phyloP scores from a whole-genome alignment of 2,329 filamentous ascomycete species.

The Diaporthe longicolla region DNA sequence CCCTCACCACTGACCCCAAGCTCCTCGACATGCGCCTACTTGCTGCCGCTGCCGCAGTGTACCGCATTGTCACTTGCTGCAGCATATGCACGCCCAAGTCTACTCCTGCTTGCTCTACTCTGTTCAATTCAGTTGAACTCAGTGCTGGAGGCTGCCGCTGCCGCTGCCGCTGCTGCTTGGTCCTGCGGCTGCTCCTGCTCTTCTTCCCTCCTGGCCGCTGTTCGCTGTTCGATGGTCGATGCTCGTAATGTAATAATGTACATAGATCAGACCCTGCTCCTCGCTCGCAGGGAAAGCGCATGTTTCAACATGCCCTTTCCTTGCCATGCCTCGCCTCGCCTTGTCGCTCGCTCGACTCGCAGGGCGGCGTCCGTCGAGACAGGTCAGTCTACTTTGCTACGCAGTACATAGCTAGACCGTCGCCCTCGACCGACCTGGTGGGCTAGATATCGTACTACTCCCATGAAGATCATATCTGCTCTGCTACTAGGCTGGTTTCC shows the following conservation, averaged over 20 bases:
- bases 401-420: constrained; percentile 30
- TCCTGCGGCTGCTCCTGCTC: not conserved
- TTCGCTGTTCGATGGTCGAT: not conserved
- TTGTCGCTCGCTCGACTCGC: constrained; percentile 21
- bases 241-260: constrained; percentile 10
- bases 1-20: constrained; percentile 1
- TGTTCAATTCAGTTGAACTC: not conserved
- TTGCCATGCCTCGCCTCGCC: not conserved
- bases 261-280: constrained; percentile 31
- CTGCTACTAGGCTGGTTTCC: constrained; percentile 19
- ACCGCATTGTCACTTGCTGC: not conserved
- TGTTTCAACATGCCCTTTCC: constrained; percentile 26
- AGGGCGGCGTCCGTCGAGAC: constrained; percentile 7
- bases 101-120: not conserved
- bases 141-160: constrained; percentile 2
- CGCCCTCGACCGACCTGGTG: constrained; percentile 9
- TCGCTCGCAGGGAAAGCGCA: constrained; percentile 26
- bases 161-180: not conserved
- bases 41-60: constrained; percentile 1
- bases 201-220: not conserved
- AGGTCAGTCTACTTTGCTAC: constrained; percentile 6
- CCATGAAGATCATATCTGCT: constrained; percentile 1
- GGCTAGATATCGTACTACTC: constrained; percentile 19
- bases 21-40: not conserved
- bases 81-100: not conserved